phyloP scores from a whole-genome alignment of 2,329 filamentous ascomycete species.

The Colletotrichum melonis region DNA sequence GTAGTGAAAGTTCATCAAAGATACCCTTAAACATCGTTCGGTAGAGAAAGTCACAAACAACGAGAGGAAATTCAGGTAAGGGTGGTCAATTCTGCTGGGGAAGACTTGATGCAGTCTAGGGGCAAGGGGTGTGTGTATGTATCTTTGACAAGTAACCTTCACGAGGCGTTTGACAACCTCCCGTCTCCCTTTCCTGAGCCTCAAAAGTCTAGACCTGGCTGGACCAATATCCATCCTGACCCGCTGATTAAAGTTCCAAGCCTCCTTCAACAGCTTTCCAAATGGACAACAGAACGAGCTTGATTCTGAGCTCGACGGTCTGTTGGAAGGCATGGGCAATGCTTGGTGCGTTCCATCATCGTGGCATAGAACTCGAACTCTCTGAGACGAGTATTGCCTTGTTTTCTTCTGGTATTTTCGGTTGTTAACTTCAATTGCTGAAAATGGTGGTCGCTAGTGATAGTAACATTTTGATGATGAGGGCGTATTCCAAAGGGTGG shows the following conservation, averaged over 20 bases:
- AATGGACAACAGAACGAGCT: not conserved
- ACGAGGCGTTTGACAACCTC: not conserved
- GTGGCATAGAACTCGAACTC: not conserved
- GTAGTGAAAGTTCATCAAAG: not conserved
- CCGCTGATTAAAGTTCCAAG: not conserved
- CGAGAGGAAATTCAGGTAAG: not conserved
- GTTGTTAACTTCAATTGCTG: not conserved
- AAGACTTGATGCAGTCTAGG: not conserved
- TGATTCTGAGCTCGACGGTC: not conserved
- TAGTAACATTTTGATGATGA: not conserved
- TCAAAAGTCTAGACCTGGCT: not conserved
- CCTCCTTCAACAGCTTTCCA: not conserved
- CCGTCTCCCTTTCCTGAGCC: not conserved
- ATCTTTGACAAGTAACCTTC: not conserved
- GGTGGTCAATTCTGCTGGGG: not conserved
- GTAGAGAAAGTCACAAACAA: not conserved
- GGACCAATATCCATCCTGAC: not conserved
- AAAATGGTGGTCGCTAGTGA: not conserved
- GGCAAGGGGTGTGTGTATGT: not conserved
- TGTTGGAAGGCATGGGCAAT: not conserved
- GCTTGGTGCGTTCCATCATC: not conserved
- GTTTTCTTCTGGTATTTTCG: not conserved
- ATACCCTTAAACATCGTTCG: not conserved
- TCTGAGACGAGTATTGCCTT: not conserved
- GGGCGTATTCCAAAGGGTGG: not conserved